Percentiles rank a stretch among this genome's conserved stretches.
Evolutionary conservation across 2,329 filamentous ascomycete genomes (phyloP).

Genomic region (Talaromyces sp.): DNA sequence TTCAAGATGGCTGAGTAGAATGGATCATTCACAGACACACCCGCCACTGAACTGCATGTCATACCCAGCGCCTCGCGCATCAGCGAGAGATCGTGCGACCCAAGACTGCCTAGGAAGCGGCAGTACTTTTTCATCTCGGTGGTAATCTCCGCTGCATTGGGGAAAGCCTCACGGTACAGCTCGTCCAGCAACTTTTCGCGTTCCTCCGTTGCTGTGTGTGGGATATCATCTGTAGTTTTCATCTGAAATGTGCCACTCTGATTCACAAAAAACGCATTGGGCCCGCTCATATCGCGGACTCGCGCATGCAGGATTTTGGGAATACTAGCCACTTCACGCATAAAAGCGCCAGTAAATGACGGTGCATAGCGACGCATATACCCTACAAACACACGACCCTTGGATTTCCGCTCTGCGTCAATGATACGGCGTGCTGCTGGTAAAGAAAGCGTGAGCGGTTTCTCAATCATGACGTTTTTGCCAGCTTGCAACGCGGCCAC

Average conservation of each 20-base stretch:
- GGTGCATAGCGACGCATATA: conserved; percentile 58
- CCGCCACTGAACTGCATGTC: conserved; percentile 41
- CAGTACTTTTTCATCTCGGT: conserved; percentile 18
- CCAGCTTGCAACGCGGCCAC: conserved; percentile 47
- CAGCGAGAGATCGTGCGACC: conserved; percentile 49
- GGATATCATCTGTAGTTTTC: neutral
- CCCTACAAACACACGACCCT: conserved; percentile 50
- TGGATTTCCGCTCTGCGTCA: conserved; percentile 41
- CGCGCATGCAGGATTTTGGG: conserved; percentile 52
- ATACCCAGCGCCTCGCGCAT: conserved; percentile 47
- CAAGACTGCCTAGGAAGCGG: conserved; percentile 43
- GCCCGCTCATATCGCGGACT: conserved; percentile 48
- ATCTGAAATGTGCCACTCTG: conserved; percentile 18
- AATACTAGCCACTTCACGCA: conserved; percentile 47
- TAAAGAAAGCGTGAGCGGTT: conserved; percentile 49
- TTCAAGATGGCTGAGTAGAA: conserved; percentile 36
- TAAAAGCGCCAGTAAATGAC: conserved; percentile 48
- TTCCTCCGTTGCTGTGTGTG: neutral
- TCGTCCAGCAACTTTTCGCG: neutral
- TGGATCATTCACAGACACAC: conserved; percentile 38
- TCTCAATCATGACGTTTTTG: conserved; percentile 57
- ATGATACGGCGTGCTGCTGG: conserved; percentile 43
- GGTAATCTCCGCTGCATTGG: neutral
- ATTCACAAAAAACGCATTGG: conserved; percentile 35
- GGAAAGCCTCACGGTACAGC: conserved; percentile 5